A percentile compares a stretch with the other conserved stretches of the same genome.
These are phyloP conservation scores for Mycocentrospora acerina DNA, from an alignment of 2,329 filamentous ascomycete genomes.

Conservation along the genomic window DNA sequence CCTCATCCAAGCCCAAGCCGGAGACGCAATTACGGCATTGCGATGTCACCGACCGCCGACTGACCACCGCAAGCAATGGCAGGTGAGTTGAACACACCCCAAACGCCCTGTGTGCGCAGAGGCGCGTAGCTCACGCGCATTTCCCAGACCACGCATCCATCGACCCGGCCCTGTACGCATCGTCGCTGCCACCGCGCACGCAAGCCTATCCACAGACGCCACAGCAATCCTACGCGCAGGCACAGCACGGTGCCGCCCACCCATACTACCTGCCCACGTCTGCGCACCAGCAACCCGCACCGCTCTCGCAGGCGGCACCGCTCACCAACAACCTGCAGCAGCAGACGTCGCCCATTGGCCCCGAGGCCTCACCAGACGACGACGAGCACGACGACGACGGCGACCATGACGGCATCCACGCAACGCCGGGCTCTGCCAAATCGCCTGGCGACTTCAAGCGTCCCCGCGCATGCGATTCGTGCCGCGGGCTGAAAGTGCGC, in stretches of 20 bases:
- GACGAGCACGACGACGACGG: constrained; percentile 32
- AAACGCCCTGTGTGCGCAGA: no score
- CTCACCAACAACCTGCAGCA: constrained; percentile 27
- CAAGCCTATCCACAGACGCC: no score
- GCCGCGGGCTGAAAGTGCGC: constrained; percentile 54
- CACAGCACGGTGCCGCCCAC: constrained; percentile 24
- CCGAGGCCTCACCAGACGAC: constrained; percentile 25
- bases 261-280: constrained; percentile 38
- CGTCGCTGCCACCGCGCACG: constrained; percentile 24
- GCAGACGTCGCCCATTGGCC: constrained; percentile 30
- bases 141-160: constrained; percentile 17
- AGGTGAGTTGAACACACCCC: no score
- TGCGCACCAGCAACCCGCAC: constrained; percentile 22
- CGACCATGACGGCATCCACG: constrained; percentile 31
- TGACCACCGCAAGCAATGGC: no score
- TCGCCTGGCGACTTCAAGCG: constrained; percentile 46
- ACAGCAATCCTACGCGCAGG: constrained; percentile 7
- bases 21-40: neutral
- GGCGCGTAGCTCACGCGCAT: no score
- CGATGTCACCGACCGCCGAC: neutral
- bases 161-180: constrained; percentile 34
- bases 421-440: constrained; percentile 33
- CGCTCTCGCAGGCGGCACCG: constrained; percentile 17
- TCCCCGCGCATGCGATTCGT: constrained; percentile 51
- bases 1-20: neutral